phyloP scores from a whole-genome alignment of 139 green algal genomes.

The Micractinium conductrix region DNA sequence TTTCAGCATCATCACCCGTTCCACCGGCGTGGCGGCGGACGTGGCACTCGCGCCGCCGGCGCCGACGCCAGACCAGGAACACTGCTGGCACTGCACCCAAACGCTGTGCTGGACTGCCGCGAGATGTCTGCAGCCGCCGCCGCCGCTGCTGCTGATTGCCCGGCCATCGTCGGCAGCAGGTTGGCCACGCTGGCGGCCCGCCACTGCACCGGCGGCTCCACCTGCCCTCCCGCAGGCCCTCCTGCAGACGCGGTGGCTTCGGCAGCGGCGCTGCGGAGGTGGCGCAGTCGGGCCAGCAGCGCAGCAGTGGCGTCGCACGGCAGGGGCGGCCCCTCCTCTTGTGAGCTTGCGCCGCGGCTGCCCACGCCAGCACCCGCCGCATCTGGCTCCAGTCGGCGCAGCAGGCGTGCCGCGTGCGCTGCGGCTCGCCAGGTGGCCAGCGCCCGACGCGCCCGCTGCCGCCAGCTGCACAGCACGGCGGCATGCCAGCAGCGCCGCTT shows the following conservation, averaged over 20 bases:
- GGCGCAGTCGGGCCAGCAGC: constrained; percentile 1
- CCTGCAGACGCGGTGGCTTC: too few species aligned
- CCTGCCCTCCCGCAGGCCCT: not conserved
- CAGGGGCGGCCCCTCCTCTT: too few species aligned
- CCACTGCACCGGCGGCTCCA: not conserved
- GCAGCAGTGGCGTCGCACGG: not conserved
- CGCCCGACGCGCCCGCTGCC: not conserved
- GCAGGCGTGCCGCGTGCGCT: not conserved
- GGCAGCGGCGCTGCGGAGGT: not conserved
- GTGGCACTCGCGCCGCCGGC: too few species aligned
- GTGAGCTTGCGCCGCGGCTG: too few species aligned
- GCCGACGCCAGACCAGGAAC: not conserved
- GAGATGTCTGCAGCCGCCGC: not conserved
- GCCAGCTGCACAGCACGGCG: not conserved
- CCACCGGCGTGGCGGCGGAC: too few species aligned
- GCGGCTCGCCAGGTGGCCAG: not conserved
- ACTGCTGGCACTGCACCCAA: not conserved
- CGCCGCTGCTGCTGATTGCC: not conserved
- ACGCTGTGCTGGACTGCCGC: not conserved
- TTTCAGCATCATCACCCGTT: too few species aligned
- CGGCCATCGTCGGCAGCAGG: not conserved
- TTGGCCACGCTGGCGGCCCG: not conserved
- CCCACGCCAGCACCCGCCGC: too few species aligned
- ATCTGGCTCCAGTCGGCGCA: not conserved
- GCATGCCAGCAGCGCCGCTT: not conserved